Evolutionary conservation across 805 yeast species (phyloP).

Genomic region (Kodamaea laetipori): DNA sequence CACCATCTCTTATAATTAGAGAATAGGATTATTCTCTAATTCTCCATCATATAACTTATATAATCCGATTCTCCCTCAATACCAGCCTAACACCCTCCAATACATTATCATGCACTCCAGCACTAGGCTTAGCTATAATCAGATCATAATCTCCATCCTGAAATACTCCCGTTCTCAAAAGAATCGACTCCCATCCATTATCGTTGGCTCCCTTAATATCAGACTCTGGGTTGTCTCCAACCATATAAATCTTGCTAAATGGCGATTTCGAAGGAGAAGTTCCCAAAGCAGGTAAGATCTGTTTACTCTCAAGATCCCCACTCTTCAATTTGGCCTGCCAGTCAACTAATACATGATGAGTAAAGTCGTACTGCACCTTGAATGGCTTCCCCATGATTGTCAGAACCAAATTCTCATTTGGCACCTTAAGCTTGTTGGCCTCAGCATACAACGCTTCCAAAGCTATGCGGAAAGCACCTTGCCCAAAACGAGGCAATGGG

Average conservation of each 20-base stretch:
- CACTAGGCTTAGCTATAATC: constrained; percentile 45
- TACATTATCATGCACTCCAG: constrained; percentile 54
- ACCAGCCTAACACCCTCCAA: constrained; percentile 43
- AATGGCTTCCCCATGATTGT: constrained; percentile 82
- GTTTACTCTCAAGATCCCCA: constrained; percentile 20
- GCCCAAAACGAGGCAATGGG: constrained; percentile 78
- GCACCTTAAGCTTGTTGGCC: constrained; percentile 45
- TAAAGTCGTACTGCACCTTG: constrained; percentile 76
- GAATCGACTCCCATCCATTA: constrained; percentile 85
- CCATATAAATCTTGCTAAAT: constrained; percentile 77
- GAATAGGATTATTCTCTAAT: too few relatives aligned
- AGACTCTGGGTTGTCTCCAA: constrained; percentile 94
- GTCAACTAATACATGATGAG: constrained; percentile 66
- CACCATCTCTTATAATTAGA: too few relatives aligned
- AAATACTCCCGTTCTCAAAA: constrained; percentile 89
- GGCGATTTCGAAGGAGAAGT: constrained; percentile 34
- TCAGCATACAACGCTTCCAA: constrained; percentile 61
- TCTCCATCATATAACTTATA: too few relatives aligned
- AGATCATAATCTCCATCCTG: constrained; percentile 53
- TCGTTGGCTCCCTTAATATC: constrained; percentile 88
- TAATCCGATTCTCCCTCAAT: constrained; percentile 12
- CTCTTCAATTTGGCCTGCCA: constrained; percentile 46
- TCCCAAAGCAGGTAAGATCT: constrained; percentile 48
- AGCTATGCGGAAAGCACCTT: constrained; percentile 77
- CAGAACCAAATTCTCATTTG: constrained; percentile 43